Evolutionary conservation across 2,329 filamentous ascomycete genomes (phyloP), one percentile per base, ranked within the genome.

Genomic region (Ophiostoma australiae): DNA sequence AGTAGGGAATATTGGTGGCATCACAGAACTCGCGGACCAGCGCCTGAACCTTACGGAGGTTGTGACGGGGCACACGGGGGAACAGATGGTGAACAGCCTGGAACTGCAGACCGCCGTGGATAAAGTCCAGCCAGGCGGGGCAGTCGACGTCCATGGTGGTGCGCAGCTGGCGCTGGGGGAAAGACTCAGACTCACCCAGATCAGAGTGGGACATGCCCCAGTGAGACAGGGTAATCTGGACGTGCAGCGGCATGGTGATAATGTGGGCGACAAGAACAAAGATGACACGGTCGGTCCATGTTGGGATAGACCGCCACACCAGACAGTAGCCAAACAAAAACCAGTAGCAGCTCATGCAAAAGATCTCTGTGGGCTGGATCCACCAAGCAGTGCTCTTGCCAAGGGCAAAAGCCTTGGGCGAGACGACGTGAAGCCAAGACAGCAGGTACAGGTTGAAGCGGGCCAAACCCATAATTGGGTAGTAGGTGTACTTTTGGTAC

Each of bases 131-230:
- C 90, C 89, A 92, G 33, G 83, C 80, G 0, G 90, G 90, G 78
- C 89, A 91, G 75, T 90, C 88, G 67, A 92, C 86, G 75, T 92
- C 90, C 89, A 91, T 90, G 35, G 89, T 91, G 3, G 89, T 91
- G 65, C 89, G 84, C 52, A 91, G 80, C 83, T 90, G 89, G 76
- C 87, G 87, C 80, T 91, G 88, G 0, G 89, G 82, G 76, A 91
- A 91, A 0, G 87, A 89, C 77, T 91, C 89, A 70, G 82, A 81
- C 67, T 86, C 84, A 72, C 88, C 88, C 2, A 90, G 82, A 73
- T 91, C 87, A 0, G 86, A 80, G 1, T 87, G 90, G 33, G 86
- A 87, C 89, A 91, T 92, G 72, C 87, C 89, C 82, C 89, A 91
- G 79, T 92, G 90, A 1, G 86, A 89, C 10, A 91, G 84, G 0